Evolutionary conservation across 2,329 filamentous ascomycete genomes (phyloP), one percentile per base, ranked within the genome.

Genomic region (Plenodomus biglobosus): DNA sequence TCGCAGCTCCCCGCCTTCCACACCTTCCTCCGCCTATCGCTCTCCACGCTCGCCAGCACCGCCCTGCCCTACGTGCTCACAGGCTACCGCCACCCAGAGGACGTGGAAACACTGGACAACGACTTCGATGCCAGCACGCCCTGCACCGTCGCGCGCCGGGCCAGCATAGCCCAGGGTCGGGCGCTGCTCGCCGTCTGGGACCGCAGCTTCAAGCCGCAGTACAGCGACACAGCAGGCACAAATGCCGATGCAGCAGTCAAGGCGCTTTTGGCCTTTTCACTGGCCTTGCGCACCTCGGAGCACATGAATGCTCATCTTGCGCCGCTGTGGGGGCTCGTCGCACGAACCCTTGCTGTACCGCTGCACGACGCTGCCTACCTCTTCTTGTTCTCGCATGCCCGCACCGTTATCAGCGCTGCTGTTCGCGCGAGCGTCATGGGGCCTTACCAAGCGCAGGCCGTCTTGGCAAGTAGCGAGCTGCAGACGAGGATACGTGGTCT

Each of bases 121-220:
- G 77, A 81, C 56, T 82, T 89, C 40, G 90, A 94, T 69, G 88
- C 90, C 8, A 82, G 83, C 21, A 85, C 88, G 8, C 80, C 88
- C 38, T 94, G 89, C 72, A 85, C 87, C n/a, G 89, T 94, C 13
- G 88, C 86, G 11, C 79, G 88, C 0, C 81, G 89, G 16, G 88
- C 89, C 0, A 89, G 85, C 55, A 79, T 87, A 40, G 84, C 86
- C 1, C 89, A 94, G 71, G 89, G 89, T 8, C 77, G 87, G 46
- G 89, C 89, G 3, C 74, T 94, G 49, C 76, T 92, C 8, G 79
- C 80, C 5, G 82, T 94, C 22, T 94, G 88, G 87, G 87, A 92
- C 65, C 78, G 86, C 45, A 86, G 85, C 16, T 84, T 90, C 56
- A 76, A 75, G 49, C 44, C 56, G 46, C 40, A 64, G 42, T 59